phyloP scores from a whole-genome alignment of 129 eudicot genomes.

The Heracleum sosnowskyi region DNA sequence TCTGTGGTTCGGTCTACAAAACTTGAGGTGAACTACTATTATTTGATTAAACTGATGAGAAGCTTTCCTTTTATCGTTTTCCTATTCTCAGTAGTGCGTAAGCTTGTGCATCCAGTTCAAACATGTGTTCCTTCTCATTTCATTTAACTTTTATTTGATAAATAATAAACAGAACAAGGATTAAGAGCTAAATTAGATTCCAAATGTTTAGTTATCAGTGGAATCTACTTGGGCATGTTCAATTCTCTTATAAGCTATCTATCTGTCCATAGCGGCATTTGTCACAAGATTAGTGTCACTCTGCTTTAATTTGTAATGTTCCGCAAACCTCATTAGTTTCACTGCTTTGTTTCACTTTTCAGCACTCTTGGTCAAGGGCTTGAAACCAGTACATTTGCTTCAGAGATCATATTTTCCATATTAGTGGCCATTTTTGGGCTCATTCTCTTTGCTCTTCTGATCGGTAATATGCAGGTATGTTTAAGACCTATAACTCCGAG shows the following conservation, averaged over 20 bases:
- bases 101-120: neutral
- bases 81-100: neutral
- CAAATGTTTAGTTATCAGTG: neutral
- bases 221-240: neutral
- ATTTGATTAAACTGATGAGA: neutral
- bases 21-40: conserved; percentile 46
- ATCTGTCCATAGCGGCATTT: neutral
- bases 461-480: conserved; percentile 89
- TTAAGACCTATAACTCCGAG: neutral
- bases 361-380: conserved; percentile 98
- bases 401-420: conserved; percentile 72
- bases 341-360: conserved; percentile 19
- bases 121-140: neutral
- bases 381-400: conserved; percentile 69
- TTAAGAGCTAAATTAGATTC: neutral
- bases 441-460: conserved; percentile 90
- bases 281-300: too few species aligned
- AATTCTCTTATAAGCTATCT: conserved; percentile 4
- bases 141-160: neutral
- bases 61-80: neutral
- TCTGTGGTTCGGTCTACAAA: conserved; percentile 90
- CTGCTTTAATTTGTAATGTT: neutral
- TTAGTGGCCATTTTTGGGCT: conserved; percentile 75
- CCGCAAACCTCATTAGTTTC: neutral
- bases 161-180: neutral